These are phyloP conservation scores for Triangularia setosa DNA, from an alignment of 2,329 filamentous ascomycete genomes.

Conservation along the genomic window DNA sequence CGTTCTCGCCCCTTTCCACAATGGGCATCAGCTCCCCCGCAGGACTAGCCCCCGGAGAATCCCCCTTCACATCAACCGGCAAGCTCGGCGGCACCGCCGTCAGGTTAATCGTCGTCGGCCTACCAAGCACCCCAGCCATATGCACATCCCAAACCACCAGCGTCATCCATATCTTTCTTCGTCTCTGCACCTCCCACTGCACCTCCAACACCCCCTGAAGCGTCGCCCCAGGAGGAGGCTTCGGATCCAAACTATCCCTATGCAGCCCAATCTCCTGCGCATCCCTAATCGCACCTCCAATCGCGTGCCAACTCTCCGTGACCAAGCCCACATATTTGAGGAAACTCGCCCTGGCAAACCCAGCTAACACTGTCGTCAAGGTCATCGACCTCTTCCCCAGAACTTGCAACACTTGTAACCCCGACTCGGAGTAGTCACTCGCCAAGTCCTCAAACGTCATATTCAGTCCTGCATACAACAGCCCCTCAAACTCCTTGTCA, in stretches of 20 bases:
- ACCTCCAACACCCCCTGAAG: constrained; percentile 50
- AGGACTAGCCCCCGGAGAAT: not conserved
- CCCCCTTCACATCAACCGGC: constrained; percentile 46
- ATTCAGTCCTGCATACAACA: constrained; percentile 54
- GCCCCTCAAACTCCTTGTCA: constrained; percentile 47
- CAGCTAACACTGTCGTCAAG: constrained; percentile 53
- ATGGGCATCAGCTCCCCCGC: constrained; percentile 36
- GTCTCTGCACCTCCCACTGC: constrained; percentile 55
- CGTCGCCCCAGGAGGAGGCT: constrained; percentile 40
- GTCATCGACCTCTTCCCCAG: constrained; percentile 56
- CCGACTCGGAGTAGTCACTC: constrained; percentile 57
- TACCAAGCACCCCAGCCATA: constrained; percentile 50
- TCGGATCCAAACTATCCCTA: constrained; percentile 49
- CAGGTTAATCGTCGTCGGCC: constrained; percentile 53
- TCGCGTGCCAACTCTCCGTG: constrained; percentile 55
- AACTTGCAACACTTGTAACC: constrained; percentile 48
- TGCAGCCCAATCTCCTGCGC: constrained; percentile 61
- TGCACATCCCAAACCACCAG: constrained; percentile 53
- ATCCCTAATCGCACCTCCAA: constrained; percentile 56
- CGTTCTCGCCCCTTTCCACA: constrained; percentile 43
- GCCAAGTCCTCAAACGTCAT: constrained; percentile 61
- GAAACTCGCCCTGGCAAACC: constrained; percentile 53
- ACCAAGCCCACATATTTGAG: constrained; percentile 58
- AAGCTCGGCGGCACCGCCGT: constrained; percentile 43
- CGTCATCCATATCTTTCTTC: constrained; percentile 54